A percentile compares a stretch with the other conserved stretches of the same genome.
Evolutionary conservation across 2,329 filamentous ascomycete species (phyloP).

Genomic region (Stachybotrys echinatus): DNA sequence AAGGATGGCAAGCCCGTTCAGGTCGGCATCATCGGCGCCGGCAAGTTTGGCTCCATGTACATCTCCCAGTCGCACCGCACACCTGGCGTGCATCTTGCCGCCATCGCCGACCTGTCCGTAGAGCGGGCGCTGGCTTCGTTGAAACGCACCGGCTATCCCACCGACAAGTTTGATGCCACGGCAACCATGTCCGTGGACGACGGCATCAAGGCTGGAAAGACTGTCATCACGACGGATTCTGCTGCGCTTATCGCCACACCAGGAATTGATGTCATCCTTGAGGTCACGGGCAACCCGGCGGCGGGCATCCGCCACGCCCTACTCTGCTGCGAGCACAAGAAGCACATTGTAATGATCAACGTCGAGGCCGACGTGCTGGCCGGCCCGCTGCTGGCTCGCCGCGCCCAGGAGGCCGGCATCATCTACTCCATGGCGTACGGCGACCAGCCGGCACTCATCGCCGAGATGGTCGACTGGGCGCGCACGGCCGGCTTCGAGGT

Average conservation of each 20-base stretch:
- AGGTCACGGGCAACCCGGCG: constrained; percentile 36
- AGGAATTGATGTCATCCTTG: constrained; percentile 37
- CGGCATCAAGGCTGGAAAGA: constrained; percentile 33
- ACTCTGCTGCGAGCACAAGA: constrained; percentile 39
- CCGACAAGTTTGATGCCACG: constrained; percentile 29
- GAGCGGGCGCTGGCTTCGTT: constrained; percentile 34
- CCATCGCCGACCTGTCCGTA: constrained; percentile 35
- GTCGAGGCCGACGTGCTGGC: constrained; percentile 39
- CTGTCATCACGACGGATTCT: constrained; percentile 35
- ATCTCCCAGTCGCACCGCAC: constrained; percentile 38
- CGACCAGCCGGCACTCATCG: constrained; percentile 37
- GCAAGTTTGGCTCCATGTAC: constrained; percentile 42
- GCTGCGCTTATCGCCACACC: constrained; percentile 33
- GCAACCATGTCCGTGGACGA: constrained; percentile 27
- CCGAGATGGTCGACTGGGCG: constrained; percentile 18
- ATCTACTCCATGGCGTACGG: constrained; percentile 43
- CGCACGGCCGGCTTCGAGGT: constrained; percentile 37
- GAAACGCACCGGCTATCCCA: constrained; percentile 32
- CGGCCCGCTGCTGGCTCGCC: constrained; percentile 32
- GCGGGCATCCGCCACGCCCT: constrained; percentile 37
- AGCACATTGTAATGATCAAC: constrained; percentile 43
- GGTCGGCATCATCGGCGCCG: constrained; percentile 38
- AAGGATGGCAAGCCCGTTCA: constrained; percentile 31
- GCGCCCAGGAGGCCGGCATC: constrained; percentile 37
- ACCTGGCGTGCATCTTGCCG: constrained; percentile 34